These are phyloP conservation scores for Diaporthe sp. DNA, from an alignment of 2,329 filamentous ascomycete species.

Conservation along the genomic window DNA sequence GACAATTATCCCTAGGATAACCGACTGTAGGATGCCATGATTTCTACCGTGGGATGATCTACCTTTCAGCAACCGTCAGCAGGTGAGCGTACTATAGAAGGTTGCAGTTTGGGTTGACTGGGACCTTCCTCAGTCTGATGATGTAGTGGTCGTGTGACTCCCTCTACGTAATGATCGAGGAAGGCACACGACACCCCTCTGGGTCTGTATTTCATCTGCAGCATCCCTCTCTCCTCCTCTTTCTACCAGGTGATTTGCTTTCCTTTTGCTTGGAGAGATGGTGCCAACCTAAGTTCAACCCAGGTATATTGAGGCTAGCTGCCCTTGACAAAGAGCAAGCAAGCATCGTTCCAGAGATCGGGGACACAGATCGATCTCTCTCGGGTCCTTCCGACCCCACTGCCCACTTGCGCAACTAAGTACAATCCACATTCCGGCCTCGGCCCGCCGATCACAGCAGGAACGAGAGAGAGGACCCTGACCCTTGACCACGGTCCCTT, in stretches of 20 bases:
- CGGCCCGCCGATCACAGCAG: conserved; percentile 15
- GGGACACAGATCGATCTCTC: conserved; percentile 16
- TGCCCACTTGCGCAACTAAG: neutral
- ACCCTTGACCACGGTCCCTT: neutral
- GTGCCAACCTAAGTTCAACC: no score
- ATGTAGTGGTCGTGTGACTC: conserved; percentile 3
- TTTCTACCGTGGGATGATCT: no score
- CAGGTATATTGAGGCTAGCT: no score
- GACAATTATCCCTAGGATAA: no score
- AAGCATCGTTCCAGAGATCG: conserved; percentile 1
- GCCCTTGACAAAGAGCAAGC: no score
- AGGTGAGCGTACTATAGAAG: no score
- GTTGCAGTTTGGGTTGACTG: no score
- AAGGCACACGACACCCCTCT: neutral
- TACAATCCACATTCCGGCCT: conserved; percentile 15
- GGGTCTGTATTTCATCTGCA: no score
- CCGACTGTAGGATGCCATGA: no score
- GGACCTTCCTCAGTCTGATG: conserved; percentile 12
- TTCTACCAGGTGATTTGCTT: no score
- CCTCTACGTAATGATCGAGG: neutral
- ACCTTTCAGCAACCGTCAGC: no score
- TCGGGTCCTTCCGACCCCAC: conserved; percentile 23
- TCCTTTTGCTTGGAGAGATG: neutral
- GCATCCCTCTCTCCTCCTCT: no score
- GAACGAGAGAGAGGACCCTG: conserved; percentile 1